Conservation (phyloP, 768 basidiomycete genomes). For the Auriscalpium vulgare region DNA sequence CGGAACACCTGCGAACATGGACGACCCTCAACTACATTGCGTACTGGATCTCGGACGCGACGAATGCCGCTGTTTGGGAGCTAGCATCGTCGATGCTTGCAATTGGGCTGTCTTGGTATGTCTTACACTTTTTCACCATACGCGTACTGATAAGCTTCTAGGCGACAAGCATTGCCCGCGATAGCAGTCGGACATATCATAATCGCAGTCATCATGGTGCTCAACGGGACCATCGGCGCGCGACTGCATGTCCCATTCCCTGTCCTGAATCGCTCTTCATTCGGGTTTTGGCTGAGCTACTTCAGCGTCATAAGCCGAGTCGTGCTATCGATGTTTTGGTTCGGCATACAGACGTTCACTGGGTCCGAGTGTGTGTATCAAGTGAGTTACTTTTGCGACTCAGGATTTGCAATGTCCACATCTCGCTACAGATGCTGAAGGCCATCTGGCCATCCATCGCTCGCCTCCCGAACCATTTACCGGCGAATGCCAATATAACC, state of each 20-base stretch:
- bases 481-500: constrained; percentile 52
- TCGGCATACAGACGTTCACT: constrained; percentile 54
- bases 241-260: constrained; percentile 71
- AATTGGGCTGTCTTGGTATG: constrained; percentile 60
- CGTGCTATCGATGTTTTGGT: constrained; percentile 78
- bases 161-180: constrained; percentile 59
- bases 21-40: constrained; percentile 56
- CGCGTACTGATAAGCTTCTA: constrained; percentile 33
- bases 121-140: not conserved
- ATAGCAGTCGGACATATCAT: constrained; percentile 69
- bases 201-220: constrained; percentile 64
- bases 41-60: constrained; percentile 41
- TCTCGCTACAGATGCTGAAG: constrained; percentile 57
- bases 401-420: constrained; percentile 12
- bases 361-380: constrained; percentile 72
- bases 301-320: constrained; percentile 75
- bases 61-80: constrained; percentile 35
- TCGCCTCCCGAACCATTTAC: constrained; percentile 55
- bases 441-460: constrained; percentile 76
- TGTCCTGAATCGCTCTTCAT: constrained; percentile 76
- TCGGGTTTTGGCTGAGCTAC: constrained; percentile 88
- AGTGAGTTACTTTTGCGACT: constrained; percentile 13
- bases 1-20: constrained; percentile 56
- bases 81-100: constrained; percentile 71
- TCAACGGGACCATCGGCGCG: constrained; percentile 75